Evolutionary conservation across 345 rosid genomes (phyloP).

Genomic region (Geranium rotundifolium): DNA sequence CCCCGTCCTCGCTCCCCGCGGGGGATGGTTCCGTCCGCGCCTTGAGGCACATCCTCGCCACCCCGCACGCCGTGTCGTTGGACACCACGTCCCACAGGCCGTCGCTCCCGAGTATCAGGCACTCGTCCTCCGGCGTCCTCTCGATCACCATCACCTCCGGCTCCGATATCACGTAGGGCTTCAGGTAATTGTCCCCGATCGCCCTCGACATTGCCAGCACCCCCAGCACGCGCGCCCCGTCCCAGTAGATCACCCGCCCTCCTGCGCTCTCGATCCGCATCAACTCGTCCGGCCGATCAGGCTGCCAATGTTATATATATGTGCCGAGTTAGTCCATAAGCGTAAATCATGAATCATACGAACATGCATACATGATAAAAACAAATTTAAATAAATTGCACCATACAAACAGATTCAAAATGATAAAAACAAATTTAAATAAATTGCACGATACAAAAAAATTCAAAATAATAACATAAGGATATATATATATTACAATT

Average conservation of each 20-base stretch:
- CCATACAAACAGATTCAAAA: too few relatives aligned
- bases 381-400: too few relatives aligned
- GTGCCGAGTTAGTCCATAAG: too few relatives aligned
- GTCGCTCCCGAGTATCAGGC: conserved; percentile 25
- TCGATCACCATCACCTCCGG: conserved; percentile 53
- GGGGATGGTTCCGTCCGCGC: conserved; percentile 19
- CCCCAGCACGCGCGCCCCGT: conserved; percentile 58
- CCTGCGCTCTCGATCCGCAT: conserved; percentile 59
- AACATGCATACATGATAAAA: too few relatives aligned
- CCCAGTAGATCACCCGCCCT: conserved; percentile 86
- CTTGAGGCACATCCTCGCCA: conserved; percentile 47
- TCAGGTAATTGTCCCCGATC: conserved; percentile 57
- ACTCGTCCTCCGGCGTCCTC: conserved; percentile 45
- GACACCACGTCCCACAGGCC: conserved; percentile 56
- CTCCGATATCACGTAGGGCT: conserved; percentile 53
- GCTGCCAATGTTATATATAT: conserved; percentile 29
- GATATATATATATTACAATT: too few relatives aligned
- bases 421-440: too few relatives aligned
- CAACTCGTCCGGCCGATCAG: conserved; percentile 82
- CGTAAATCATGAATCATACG: too few relatives aligned
- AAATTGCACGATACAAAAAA: too few relatives aligned
- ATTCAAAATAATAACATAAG: not conserved
- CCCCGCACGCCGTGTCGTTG: conserved; percentile 47
- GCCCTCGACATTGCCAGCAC: conserved; percentile 73
- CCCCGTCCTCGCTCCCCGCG: conserved; percentile 11